Base-by-base conservation (phyloP, 331 rosid genomes). In the Phaseolus coccineus region DNA sequence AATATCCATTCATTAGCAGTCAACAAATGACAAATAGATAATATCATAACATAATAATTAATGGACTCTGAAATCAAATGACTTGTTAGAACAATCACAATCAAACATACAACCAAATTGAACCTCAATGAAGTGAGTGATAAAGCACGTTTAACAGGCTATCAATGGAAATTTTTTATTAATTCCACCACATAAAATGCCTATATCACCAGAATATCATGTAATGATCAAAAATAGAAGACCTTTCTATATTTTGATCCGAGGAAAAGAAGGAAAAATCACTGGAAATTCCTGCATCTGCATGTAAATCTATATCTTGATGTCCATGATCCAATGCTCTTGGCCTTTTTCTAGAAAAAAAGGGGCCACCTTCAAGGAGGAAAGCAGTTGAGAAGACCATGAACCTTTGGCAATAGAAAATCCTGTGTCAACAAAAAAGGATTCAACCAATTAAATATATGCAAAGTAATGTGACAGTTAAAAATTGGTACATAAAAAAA, bases 341-440 rank as follows among this genome's bases (percentile, higher is more conserved):
- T 40, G 51, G 55, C 84, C 85, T 78, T 77, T 85, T 85, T 46
- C 58, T 73, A 48, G 68, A 74, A 39, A 55, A 53, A 33, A 31
- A 48, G 55, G 67, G 55, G 47, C 6, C 71, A 30, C 33, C 72
- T 73, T 73, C 88, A n/a, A 33, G 71, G 42, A 39, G 56, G 69
- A 78, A 65, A 67, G 74, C 47, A 73, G 79, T 66, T 27, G 81
- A 69, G 61, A 76, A 85, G 73, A 85, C 81, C 88, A 81, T 81
- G 59, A 67, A 61, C 74, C 74, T 72, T 65, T 57, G 50, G 71
- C 25, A 71, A 13, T 31, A 64, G 51, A 66, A 69, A 58, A 67
- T 37, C 3, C 66, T 69, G 52, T 67, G 37, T 25, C 80, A 78
- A 33, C 25, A 16, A 58, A 78, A 78, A 51, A 8, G 33, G 35